phyloP scores from a whole-genome alignment of 179 eudicot genomes.

The Drosera spatulata region DNA sequence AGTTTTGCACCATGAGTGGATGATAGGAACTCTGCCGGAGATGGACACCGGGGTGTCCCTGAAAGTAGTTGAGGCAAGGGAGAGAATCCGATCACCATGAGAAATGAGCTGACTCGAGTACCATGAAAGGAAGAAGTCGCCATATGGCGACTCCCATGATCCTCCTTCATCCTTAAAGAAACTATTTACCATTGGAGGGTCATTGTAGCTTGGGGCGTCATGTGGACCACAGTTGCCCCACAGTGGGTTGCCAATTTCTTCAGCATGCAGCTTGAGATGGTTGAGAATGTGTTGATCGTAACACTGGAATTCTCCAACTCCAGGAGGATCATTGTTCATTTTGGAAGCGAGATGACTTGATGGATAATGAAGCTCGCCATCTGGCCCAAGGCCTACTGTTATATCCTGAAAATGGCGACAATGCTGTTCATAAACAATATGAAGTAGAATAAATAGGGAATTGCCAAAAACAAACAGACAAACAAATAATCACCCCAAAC shows the following conservation, averaged over 20 bases:
- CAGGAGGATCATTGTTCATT: conserved; percentile 7
- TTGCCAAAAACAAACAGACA: too few relatives aligned
- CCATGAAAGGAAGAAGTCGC: conserved; percentile 86
- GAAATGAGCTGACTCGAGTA: conserved; percentile 56
- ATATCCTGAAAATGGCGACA: conserved; percentile 34
- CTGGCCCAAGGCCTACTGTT: conserved; percentile 76
- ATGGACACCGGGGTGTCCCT: conserved; percentile 22
- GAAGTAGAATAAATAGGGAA: too few relatives aligned
- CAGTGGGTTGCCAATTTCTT: conserved; percentile 39
- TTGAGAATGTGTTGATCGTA: conserved; percentile 59
- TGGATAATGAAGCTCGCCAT: conserved; percentile 89
- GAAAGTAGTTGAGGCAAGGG: conserved; percentile 45
- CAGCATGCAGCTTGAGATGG: conserved; percentile 51
- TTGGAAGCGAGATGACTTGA: conserved; percentile 24
- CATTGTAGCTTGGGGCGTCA: conserved; percentile 50
- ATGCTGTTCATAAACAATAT: not conserved
- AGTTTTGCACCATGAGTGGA: conserved; percentile 36
- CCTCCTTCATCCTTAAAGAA: conserved; percentile 69
- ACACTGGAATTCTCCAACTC: conserved; percentile 87
- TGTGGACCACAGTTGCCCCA: conserved; percentile 91
- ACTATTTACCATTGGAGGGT: conserved; percentile 26
- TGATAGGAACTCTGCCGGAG: conserved; percentile 58
- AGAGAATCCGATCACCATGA: conserved; percentile 60
- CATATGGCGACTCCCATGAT: conserved; percentile 73
- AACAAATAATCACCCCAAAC: too few relatives aligned